These are phyloP conservation scores for Physcomitrium patens DNA, from an alignment of 225 moss, liverwort and hornwort genomes.

Conservation along the genomic window DNA sequence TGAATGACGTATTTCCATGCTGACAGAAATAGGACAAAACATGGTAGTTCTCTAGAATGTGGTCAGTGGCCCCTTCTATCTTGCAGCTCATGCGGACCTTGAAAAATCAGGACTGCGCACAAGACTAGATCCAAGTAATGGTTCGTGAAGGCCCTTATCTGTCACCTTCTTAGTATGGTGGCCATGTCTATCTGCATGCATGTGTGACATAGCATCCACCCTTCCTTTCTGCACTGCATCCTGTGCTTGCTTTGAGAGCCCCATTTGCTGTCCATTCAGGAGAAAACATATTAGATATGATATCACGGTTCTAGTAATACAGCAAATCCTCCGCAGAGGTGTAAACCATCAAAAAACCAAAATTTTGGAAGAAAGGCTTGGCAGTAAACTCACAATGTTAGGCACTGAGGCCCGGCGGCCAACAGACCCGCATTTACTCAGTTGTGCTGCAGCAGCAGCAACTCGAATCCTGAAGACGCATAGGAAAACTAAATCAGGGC, in stretches of 20 bases:
- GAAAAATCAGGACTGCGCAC: background rate
- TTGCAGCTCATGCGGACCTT: constrained; percentile 11
- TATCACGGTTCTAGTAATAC: constrained; percentile 1
- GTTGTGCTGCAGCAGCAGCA: constrained; percentile 51
- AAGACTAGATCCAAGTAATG: constrained; percentile 36
- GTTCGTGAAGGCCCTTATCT: constrained; percentile 48
- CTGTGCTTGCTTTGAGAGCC: constrained; percentile 62
- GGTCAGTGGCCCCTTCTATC: too few relatives aligned
- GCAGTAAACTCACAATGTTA: constrained; percentile 44
- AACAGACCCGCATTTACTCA: constrained; percentile 46
- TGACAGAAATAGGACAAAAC: too few relatives aligned
- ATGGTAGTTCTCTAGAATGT: too few relatives aligned
- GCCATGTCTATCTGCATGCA: constrained; percentile 29
- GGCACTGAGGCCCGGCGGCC: constrained; percentile 59
- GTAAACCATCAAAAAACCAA: background rate
- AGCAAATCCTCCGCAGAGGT: background rate
- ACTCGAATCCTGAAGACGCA: constrained; percentile 54
- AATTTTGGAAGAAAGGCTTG: background rate
- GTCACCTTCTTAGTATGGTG: constrained; percentile 33
- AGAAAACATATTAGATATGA: constrained; percentile 1
- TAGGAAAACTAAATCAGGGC: background rate
- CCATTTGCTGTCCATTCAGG: constrained; percentile 46
- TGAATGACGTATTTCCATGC: too few relatives aligned
- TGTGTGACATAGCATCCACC: constrained; percentile 46
- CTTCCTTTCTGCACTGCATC: constrained; percentile 58